A percentile compares a stretch with the other conserved stretches of the same genome.
These are phyloP conservation scores for Melastoma malabathricum DNA, from an alignment of 345 rosid genomes.

Conservation along the genomic window DNA sequence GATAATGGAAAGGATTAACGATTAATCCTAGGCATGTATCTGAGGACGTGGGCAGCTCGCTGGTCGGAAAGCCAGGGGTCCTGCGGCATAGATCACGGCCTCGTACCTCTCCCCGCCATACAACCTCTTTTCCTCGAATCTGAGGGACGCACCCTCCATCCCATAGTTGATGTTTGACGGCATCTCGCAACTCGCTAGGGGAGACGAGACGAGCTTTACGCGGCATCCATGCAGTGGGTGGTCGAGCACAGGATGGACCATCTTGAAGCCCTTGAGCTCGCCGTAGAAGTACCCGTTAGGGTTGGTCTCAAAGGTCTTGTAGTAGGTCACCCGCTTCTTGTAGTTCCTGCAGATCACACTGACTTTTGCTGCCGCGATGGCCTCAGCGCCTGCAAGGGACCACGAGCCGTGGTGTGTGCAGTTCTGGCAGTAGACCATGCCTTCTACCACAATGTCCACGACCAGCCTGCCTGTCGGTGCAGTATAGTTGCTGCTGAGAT, in stretches of 20 bases:
- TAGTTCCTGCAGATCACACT: constrained; percentile 64
- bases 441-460: constrained; percentile 55
- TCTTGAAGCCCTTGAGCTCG: constrained; percentile 41
- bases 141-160: constrained; percentile 43
- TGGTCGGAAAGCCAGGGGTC: constrained; percentile 86
- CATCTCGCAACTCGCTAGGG: constrained; percentile 47
- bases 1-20: too few relatives aligned
- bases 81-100: constrained; percentile 62
- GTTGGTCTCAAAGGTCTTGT: constrained; percentile 49
- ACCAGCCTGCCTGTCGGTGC: constrained; percentile 40
- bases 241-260: constrained; percentile 32
- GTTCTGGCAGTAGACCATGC: constrained; percentile 76
- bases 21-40: constrained; percentile 2
- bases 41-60: constrained; percentile 28
- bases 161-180: constrained; percentile 70
- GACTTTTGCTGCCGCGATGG: constrained; percentile 53
- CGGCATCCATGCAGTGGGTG: constrained; percentile 74
- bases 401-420: constrained; percentile 55
- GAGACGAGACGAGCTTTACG: constrained; percentile 66
- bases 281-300: constrained; percentile 61
- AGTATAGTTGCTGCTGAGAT: constrained; percentile 56
- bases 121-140: constrained; percentile 42
- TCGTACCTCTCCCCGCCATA: constrained; percentile 23
- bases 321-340: constrained; percentile 37
- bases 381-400: constrained; percentile 52